Conservation (phyloP, 345 rosid species). For the Lenwebbia sp. region DNA sequence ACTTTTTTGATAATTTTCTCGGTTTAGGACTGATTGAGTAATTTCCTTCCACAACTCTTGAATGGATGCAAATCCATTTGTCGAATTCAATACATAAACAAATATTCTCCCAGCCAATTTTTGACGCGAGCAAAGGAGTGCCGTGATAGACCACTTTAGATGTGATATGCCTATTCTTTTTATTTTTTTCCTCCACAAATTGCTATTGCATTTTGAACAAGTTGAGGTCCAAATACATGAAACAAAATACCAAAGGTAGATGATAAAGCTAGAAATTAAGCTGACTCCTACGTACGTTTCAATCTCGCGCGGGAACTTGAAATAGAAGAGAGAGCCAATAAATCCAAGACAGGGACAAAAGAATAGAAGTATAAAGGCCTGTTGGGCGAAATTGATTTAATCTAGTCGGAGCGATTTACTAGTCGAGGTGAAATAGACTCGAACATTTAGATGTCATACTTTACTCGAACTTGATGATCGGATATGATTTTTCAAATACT, state of each 20-base stretch:
- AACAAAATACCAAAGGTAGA: background rate
- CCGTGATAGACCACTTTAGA: background rate
- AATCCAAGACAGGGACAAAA: background rate
- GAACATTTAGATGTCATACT: background rate
- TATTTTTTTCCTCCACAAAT: background rate
- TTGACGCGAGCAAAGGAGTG: background rate
- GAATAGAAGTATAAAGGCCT: background rate
- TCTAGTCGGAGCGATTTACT: background rate
- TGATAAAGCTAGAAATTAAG: background rate
- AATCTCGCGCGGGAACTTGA: background rate
- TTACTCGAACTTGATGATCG: background rate
- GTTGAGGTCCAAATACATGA: background rate
- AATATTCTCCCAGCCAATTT: background rate
- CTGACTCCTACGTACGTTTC: background rate
- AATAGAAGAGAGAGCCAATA: background rate
- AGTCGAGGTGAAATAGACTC: background rate
- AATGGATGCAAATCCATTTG: background rate
- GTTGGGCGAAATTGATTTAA: background rate
- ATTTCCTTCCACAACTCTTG: too few species aligned
- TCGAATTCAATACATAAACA: background rate
- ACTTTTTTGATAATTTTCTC: too few species aligned
- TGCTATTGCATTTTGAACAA: background rate
- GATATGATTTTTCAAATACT: background rate
- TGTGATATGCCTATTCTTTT: background rate
- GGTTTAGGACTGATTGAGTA: too few species aligned